These are phyloP conservation scores for Francoa sonchifolia DNA, from an alignment of 441 rosid genomes.

Conservation along the genomic window DNA sequence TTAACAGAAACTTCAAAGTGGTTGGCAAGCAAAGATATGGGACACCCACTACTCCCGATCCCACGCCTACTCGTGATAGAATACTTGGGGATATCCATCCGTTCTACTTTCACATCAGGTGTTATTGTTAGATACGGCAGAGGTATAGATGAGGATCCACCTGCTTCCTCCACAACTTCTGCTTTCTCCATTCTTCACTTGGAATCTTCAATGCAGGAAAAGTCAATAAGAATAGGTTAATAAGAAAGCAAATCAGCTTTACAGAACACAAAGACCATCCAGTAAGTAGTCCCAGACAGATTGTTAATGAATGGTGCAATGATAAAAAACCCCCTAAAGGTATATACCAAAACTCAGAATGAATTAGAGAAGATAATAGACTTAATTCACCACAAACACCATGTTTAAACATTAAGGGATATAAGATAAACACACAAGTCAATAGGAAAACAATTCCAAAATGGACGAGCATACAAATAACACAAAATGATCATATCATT, in stretches of 20 bases:
- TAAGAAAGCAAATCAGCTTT: not conserved
- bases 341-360: not conserved
- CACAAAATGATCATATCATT: too few species aligned
- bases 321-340: not conserved
- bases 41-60: conserved; percentile 39
- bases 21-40: conserved; percentile 44
- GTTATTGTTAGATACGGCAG: conserved; percentile 16
- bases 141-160: conserved; percentile 20
- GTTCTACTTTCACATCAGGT: conserved; percentile 19
- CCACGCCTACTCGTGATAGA: conserved; percentile 38
- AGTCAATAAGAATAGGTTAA: conserved; percentile 3
- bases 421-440: too few species aligned
- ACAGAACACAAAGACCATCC: too few species aligned
- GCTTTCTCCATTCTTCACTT: conserved; percentile 35
- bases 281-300: not conserved
- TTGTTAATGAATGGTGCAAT: not conserved
- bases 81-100: conserved; percentile 23
- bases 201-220: conserved; percentile 2
- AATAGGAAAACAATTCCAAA: too few species aligned
- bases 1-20: conserved; percentile 54
- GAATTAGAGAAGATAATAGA: not conserved
- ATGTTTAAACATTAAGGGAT: too few species aligned
- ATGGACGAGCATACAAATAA: too few species aligned
- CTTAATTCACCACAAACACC: too few species aligned
- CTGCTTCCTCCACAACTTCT: conserved; percentile 10